phyloP scores from a whole-genome alignment of 2,329 filamentous ascomycete genomes.

The Plenodomus biglobosus region DNA sequence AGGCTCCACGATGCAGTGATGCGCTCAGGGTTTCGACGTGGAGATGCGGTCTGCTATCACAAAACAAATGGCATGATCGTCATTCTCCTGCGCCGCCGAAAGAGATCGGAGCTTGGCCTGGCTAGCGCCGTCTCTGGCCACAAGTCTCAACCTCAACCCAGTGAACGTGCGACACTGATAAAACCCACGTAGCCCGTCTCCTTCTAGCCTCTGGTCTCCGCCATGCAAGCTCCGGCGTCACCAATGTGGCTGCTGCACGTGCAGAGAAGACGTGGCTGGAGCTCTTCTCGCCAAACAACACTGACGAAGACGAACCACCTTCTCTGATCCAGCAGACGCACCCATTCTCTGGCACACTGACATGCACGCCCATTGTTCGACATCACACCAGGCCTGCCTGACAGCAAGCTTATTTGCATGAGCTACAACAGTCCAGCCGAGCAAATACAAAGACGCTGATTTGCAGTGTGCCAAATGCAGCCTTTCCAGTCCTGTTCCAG shows the following conservation, averaged over 20 bases:
- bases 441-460: neutral
- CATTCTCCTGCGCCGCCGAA: constrained; percentile 3
- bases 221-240: neutral
- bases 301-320: neutral
- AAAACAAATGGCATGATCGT: constrained; percentile 15
- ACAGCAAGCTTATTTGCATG: too few relatives aligned
- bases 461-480: neutral
- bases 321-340: too few relatives aligned
- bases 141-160: constrained; percentile 1
- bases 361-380: too few relatives aligned
- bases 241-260: neutral
- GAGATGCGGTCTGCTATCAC: constrained; percentile 2
- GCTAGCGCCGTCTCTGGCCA: constrained; percentile 5
- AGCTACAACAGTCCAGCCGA: neutral
- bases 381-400: too few relatives aligned
- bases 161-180: constrained; percentile 2
- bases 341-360: neutral
- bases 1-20: neutral
- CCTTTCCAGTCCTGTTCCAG: neutral
- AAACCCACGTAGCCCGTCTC: neutral
- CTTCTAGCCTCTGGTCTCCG: neutral
- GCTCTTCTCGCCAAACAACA: neutral
- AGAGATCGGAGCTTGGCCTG: constrained; percentile 9
- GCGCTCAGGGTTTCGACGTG: constrained; percentile 3
- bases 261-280: neutral